These are phyloP conservation scores for Trichomonas gallinae DNA, from an alignment of 208 protist species.

Conservation along the genomic window DNA sequence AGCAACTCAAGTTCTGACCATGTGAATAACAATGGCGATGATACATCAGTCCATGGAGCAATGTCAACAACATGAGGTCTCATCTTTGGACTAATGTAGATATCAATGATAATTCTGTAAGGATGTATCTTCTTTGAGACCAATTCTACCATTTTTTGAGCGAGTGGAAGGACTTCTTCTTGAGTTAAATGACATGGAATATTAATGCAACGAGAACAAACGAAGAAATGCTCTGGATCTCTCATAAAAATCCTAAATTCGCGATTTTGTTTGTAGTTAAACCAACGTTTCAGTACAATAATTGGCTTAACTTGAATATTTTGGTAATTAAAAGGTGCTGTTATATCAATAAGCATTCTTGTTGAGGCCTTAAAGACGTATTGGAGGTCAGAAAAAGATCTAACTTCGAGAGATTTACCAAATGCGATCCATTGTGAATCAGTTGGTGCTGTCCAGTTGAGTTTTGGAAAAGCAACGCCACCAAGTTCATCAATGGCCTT, in stretches of 20 bases:
- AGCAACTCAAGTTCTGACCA: background rate
- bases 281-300: background rate
- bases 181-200: background rate
- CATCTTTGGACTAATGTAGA: slow-evolving; percentile 17
- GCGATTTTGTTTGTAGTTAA: background rate
- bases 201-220: background rate
- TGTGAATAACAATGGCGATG: background rate
- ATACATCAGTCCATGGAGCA: background rate
- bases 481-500: background rate
- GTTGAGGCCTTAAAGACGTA: background rate
- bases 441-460: background rate
- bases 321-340: background rate
- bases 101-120: background rate
- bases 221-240: background rate
- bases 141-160: background rate
- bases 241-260: background rate
- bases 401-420: background rate
- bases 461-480: background rate
- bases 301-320: background rate
- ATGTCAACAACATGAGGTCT: background rate
- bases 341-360: background rate
- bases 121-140: background rate
- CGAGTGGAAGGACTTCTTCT: background rate
- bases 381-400: background rate
- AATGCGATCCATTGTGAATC: background rate